Percentiles rank a stretch among this genome's conserved stretches.
Evolutionary conservation across 805 yeast species (phyloP).

Genomic region (Candida anglica): DNA sequence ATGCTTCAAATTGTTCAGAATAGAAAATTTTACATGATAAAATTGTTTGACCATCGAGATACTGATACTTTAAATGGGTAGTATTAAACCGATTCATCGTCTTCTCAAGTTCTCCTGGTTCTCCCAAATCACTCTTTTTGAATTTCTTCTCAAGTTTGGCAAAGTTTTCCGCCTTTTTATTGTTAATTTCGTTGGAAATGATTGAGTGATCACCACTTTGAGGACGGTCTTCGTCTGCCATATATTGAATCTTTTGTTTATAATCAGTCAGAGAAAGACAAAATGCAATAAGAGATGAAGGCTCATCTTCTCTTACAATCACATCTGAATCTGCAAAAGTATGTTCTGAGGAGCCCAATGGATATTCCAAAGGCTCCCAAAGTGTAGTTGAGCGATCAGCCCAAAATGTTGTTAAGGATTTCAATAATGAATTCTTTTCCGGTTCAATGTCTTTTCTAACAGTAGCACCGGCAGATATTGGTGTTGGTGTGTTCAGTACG

Average conservation of each 20-base stretch:
- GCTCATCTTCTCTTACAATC: slow-evolving; percentile 93
- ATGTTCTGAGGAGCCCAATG: slow-evolving; percentile 77
- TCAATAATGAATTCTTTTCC: slow-evolving; percentile 75
- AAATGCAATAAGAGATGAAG: slow-evolving; percentile 89
- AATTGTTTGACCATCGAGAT: slow-evolving; percentile 77
- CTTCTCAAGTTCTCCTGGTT: slow-evolving; percentile 47
- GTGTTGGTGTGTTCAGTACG: neutral
- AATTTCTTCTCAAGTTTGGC: slow-evolving; percentile 40
- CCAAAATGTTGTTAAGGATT: slow-evolving; percentile 88
- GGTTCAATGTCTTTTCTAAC: slow-evolving; percentile 2
- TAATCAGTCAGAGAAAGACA: slow-evolving; percentile 87
- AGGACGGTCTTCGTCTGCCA: slow-evolving; percentile 16
- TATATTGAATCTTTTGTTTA: slow-evolving; percentile 51
- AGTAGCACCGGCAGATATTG: slow-evolving; percentile 2
- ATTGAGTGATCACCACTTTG: slow-evolving; percentile 7
- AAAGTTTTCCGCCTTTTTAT: slow-evolving; percentile 33
- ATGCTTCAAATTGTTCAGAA: slow-evolving; percentile 95
- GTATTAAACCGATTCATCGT: slow-evolving; percentile 79
- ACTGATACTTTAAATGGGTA: slow-evolving; percentile 88
- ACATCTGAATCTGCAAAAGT: slow-evolving; percentile 92
- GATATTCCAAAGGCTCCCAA: slow-evolving; percentile 90
- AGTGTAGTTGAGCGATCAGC: slow-evolving; percentile 94
- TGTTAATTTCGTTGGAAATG: slow-evolving; percentile 21
- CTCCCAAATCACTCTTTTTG: slow-evolving; percentile 22
- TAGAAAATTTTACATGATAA: slow-evolving; percentile 91